Base-by-base conservation (phyloP, 75 land plant genomes). In the Sequoiadendron giganteum region DNA sequence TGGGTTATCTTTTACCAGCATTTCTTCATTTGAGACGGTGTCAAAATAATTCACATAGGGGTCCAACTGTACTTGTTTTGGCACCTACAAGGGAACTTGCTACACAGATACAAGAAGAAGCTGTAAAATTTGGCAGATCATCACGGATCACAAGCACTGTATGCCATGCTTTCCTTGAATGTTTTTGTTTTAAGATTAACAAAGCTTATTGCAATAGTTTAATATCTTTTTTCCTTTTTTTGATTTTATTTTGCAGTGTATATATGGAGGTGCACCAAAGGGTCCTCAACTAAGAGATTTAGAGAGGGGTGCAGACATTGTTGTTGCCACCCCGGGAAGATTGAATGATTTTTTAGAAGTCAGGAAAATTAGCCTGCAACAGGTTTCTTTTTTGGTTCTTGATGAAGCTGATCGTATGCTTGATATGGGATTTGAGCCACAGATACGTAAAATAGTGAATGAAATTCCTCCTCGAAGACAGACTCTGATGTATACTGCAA, bases 31-130 rank as follows among this genome's bases (percentile, higher is more conserved):
- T 98, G 21, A 94, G 92, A 43, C 91, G 89, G 1, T 72, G 90
- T 49, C 92, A 89, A 21, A 94, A 92, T 76, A 93, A 98, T 86
- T 89, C 94, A 65, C 95, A 86, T 25, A 85, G 91, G 65, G 99
- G 99, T 21, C 99, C 99, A 79, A 92, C 95, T 9, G 96, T 97
- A 32, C 90, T 98, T 89, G 95, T 98, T 77, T 86, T 98, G 80
- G 95, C 97, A 86, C 99, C 99, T 61, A 98, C 99, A 10, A 92
- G 99, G 39, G 99, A 98, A 85, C 93, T 98, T 85, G 99, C 99
- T 25, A 95, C 97, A 56, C 99, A 98, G 86, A 98, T 98, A 73
- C 97, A 98, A 89, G 96, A 95, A 83, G 99, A 98, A 88, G 96
- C 95, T 55, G 88, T 94, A 8, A 98, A 97, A 90, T 98, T 98